These are phyloP conservation scores for Dendrobium chrysotoxum DNA, from an alignment of 106 monocot genomes.

Conservation along the genomic window DNA sequence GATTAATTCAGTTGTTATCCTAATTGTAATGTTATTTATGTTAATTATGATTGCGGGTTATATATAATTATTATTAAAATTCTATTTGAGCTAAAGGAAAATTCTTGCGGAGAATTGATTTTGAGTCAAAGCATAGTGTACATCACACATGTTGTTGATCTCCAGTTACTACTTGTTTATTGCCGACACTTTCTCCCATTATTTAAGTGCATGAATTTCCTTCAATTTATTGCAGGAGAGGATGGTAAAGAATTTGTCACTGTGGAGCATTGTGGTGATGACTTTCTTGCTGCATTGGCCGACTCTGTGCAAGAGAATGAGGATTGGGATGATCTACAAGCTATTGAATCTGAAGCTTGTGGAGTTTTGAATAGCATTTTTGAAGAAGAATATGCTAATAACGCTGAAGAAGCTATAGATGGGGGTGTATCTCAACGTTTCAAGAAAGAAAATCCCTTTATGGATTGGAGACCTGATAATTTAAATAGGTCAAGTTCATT, in stretches of 20 bases:
- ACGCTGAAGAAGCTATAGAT: constrained; percentile 15
- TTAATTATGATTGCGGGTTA: no score
- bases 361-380: constrained; percentile 39
- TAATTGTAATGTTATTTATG: no score
- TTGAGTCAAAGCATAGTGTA: no score
- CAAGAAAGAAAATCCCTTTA: constrained; percentile 7
- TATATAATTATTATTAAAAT: no score
- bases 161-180: no score
- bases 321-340: constrained; percentile 89
- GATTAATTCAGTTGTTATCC: no score
- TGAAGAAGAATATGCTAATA: constrained; percentile 13
- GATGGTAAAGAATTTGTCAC: constrained; percentile 83
- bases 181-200: no score
- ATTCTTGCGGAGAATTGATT: no score
- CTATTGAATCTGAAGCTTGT: constrained; percentile 70
- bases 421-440: not conserved
- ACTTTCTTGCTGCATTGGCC: constrained; percentile 75
- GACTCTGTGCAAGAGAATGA: constrained; percentile 66
- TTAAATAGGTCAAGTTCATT: constrained; percentile 7
- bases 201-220: not conserved
- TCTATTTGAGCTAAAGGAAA: no score
- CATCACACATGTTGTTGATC: no score
- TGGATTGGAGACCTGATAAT: not conserved
- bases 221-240: constrained; percentile 37
- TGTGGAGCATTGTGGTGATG: constrained; percentile 83